Conservation (phyloP, 495 filamentous ascomycete species). For the Xylaria castorea region DNA sequence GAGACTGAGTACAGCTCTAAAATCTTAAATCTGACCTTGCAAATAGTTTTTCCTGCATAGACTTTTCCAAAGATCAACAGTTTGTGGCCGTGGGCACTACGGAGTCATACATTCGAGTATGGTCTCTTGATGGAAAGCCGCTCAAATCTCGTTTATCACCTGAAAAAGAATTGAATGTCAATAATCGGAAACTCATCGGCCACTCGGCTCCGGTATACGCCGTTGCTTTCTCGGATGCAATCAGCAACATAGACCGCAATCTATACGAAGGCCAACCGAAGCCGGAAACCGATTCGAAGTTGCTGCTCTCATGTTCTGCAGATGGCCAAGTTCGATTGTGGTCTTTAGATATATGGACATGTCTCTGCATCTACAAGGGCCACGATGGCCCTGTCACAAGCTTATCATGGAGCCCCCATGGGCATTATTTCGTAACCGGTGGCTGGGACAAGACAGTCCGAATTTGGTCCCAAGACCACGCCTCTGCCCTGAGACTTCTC, state of each 20-base stretch:
- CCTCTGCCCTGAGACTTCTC: conserved; percentile 85
- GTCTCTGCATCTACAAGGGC: conserved; percentile 89
- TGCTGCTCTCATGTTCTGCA: conserved; percentile 84
- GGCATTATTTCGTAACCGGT: conserved; percentile 91
- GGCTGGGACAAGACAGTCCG: conserved; percentile 89
- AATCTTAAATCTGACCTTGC: conserved; percentile 25
- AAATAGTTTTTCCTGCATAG: conserved; percentile 81
- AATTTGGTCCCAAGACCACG: conserved; percentile 88
- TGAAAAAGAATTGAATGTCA: conserved; percentile 51
- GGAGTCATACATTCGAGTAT: conserved; percentile 94
- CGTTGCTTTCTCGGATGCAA: conserved; percentile 87
- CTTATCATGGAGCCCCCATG: conserved; percentile 87
- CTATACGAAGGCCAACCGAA: conserved; percentile 54
- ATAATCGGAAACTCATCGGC: conserved; percentile 83
- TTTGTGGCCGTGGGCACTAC: conserved; percentile 85
- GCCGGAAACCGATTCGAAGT: conserved; percentile 68
- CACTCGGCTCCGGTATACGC: conserved; percentile 89
- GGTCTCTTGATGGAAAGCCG: conserved; percentile 82
- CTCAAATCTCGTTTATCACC: conserved; percentile 55
- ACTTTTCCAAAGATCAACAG: conserved; percentile 88
- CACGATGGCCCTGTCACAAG: conserved; percentile 90
- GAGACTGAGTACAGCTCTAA: background rate
- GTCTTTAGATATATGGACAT: conserved; percentile 89
- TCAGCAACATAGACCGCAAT: conserved; percentile 54
- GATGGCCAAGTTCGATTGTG: conserved; percentile 90